phyloP scores from a whole-genome alignment of 2,329 filamentous ascomycete species.

The Ascomycota sp. region DNA sequence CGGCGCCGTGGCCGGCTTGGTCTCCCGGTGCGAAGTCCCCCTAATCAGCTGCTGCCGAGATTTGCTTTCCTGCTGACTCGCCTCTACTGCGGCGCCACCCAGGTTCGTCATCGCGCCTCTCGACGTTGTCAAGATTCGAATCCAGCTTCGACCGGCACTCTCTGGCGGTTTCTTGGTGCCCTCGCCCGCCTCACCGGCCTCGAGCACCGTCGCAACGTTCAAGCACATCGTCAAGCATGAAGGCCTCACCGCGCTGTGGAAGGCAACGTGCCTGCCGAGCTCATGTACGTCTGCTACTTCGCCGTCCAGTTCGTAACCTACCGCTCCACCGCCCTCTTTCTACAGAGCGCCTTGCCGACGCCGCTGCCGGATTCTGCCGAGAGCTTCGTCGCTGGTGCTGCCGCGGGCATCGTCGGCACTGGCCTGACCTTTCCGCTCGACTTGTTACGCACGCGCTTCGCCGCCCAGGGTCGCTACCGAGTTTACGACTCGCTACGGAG shows the following conservation, averaged over 20 bases:
- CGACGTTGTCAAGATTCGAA: slow-evolving; percentile 93
- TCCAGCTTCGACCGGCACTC: slow-evolving; percentile 75
- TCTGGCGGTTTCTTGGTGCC: slow-evolving; percentile 31
- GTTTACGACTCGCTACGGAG: slow-evolving; percentile 56
- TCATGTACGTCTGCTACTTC: slow-evolving; percentile 83
- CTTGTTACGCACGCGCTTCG: slow-evolving; percentile 81
- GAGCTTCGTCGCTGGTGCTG: slow-evolving; percentile 66
- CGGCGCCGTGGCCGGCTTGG: slow-evolving; percentile 52
- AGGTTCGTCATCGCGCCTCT: slow-evolving; percentile 89
- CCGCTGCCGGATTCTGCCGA: slow-evolving; percentile 45
- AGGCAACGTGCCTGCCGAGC: slow-evolving; percentile 88
- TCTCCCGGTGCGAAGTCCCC: slow-evolving; percentile 60
- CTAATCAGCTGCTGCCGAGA: neutral
- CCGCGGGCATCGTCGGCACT: slow-evolving; percentile 67
- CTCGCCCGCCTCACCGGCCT: slow-evolving; percentile 50
- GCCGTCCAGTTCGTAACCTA: slow-evolving; percentile 82
- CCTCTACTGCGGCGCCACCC: too few species aligned
- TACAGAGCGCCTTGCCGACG: slow-evolving; percentile 29
- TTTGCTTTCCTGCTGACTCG: too few species aligned
- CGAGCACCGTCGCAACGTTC: slow-evolving; percentile 57
- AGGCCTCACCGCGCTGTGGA: slow-evolving; percentile 78
- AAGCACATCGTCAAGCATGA: slow-evolving; percentile 60
- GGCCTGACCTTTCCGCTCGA: slow-evolving; percentile 80
- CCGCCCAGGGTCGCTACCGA: slow-evolving; percentile 66
- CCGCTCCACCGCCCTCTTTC: slow-evolving; percentile 47